A percentile compares a stretch with the other conserved stretches of the same genome.
Evolutionary conservation across 306 rosid species (phyloP).

Genomic region (Inga oerstediana): DNA sequence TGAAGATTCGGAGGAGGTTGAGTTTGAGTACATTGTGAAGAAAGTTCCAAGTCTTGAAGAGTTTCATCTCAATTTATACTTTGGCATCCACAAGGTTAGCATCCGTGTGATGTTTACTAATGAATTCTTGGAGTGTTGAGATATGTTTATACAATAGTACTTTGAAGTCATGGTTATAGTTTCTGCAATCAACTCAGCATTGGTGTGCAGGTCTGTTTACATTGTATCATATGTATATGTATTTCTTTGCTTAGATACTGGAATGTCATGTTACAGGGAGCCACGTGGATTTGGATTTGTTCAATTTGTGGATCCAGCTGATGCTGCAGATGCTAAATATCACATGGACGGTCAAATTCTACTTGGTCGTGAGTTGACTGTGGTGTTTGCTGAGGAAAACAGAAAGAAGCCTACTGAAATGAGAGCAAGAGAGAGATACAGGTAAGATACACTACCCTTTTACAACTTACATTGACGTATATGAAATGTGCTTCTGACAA

Average conservation of each 20-base stretch:
- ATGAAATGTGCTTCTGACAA: not conserved
- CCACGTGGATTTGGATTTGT: slow-evolving; percentile 88
- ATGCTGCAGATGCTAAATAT: slow-evolving; percentile 84
- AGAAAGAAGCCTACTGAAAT: slow-evolving; percentile 81
- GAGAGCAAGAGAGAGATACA: slow-evolving; percentile 66
- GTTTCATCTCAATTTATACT: slow-evolving; percentile 64
- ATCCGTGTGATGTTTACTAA: slow-evolving; percentile 52
- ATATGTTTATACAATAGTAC: slow-evolving; percentile 20
- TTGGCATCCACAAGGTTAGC: slow-evolving; percentile 84
- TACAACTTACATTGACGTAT: not conserved
- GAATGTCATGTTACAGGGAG: slow-evolving; percentile 51
- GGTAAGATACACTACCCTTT: slow-evolving; percentile 39
- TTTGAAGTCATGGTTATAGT: slow-evolving; percentile 33
- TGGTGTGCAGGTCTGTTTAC: slow-evolving; percentile 20
- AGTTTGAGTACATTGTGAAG: slow-evolving; percentile 64
- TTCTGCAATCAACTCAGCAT: slow-evolving; percentile 23
- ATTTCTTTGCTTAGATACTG: not conserved
- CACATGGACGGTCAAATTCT: slow-evolving; percentile 79
- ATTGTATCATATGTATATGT: not conserved
- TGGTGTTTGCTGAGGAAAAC: slow-evolving; percentile 82
- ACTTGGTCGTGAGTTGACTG: slow-evolving; percentile 75
- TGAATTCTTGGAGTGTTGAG: slow-evolving; percentile 46
- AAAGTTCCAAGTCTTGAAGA: slow-evolving; percentile 83
- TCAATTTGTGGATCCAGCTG: slow-evolving; percentile 70
- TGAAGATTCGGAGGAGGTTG: slow-evolving; percentile 64